Evolutionary conservation across 805 yeast species (phyloP).

Genomic region (Helenozyma rhizophorensis): DNA sequence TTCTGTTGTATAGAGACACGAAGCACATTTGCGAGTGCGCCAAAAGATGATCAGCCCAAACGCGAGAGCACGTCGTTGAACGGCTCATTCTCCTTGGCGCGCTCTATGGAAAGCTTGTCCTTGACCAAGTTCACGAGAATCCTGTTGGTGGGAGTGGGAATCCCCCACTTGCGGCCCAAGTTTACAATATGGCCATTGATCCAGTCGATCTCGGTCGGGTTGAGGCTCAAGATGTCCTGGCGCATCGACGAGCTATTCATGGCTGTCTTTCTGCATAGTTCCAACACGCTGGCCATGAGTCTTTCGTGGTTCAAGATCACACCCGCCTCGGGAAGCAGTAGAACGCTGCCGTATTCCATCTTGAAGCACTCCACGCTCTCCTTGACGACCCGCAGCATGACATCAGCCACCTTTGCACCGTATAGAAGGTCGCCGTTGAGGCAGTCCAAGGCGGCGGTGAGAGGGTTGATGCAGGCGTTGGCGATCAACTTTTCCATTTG

Average conservation of each 20-base stretch:
- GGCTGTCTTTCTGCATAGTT: slow-evolving; percentile 36
- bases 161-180: slow-evolving; percentile 45
- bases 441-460: slow-evolving; percentile 75
- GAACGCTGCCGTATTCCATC: slow-evolving; percentile 23
- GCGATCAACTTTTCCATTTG: slow-evolving; percentile 75
- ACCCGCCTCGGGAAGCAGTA: slow-evolving; percentile 25
- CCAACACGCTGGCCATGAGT: slow-evolving; percentile 32
- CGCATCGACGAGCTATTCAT: slow-evolving; percentile 69
- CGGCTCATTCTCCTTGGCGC: slow-evolving; percentile 20
- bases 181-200: slow-evolving; percentile 76
- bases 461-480: slow-evolving; percentile 80
- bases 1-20: slow-evolving; percentile 23
- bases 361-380: slow-evolving; percentile 44
- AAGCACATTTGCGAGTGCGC: slow-evolving; percentile 19
- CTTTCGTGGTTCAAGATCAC: slow-evolving; percentile 29
- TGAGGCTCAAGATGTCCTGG: slow-evolving; percentile 53
- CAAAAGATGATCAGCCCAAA: not conserved
- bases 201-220: slow-evolving; percentile 72
- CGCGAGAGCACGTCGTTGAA: not conserved
- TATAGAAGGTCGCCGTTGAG: slow-evolving; percentile 67
- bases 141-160: slow-evolving; percentile 44
- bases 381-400: slow-evolving; percentile 39
- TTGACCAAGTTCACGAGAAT: slow-evolving; percentile 44
- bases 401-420: slow-evolving; percentile 26
- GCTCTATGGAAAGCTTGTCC: slow-evolving; percentile 28